Evolutionary conservation across 2,329 filamentous ascomycete species (phyloP).

Genomic region (Claviceps digitariae): DNA sequence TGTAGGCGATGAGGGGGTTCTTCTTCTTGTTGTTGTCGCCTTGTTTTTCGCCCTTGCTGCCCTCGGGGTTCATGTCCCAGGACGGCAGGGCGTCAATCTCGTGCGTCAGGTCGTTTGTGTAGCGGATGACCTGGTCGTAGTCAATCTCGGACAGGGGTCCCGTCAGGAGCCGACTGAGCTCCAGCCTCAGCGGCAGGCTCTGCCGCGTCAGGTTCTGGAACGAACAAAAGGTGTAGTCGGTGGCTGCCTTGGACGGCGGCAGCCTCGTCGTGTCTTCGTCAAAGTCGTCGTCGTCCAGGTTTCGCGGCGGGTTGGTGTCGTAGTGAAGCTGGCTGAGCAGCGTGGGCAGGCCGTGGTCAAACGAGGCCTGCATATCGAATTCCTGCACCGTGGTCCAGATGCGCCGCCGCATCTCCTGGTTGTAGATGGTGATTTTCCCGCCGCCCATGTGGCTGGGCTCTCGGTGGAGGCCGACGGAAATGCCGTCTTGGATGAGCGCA

Average conservation of each 20-base stretch:
- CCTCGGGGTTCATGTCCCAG: slow-evolving; percentile 31
- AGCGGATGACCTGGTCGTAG: slow-evolving; percentile 48
- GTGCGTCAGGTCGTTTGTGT: slow-evolving; percentile 46
- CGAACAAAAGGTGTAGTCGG: slow-evolving; percentile 44
- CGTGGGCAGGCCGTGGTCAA: slow-evolving; percentile 46
- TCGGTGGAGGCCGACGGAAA: slow-evolving; percentile 44
- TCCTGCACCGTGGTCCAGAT: slow-evolving; percentile 49
- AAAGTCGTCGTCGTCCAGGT: slow-evolving; percentile 45
- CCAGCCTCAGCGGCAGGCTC: slow-evolving; percentile 41
- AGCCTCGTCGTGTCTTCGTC: slow-evolving; percentile 37
- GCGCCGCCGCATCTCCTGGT: slow-evolving; percentile 47
- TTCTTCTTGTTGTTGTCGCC: slow-evolving; percentile 20
- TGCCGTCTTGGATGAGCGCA: slow-evolving; percentile 41
- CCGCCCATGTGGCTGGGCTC: slow-evolving; percentile 41
- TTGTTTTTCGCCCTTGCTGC: slow-evolving; percentile 12
- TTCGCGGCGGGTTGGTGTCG: slow-evolving; percentile 40
- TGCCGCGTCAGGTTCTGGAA: slow-evolving; percentile 45
- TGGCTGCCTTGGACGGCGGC: slow-evolving; percentile 35
- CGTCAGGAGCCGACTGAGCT: slow-evolving; percentile 42
- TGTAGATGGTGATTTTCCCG: slow-evolving; percentile 43
- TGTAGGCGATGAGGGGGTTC: slow-evolving; percentile 45
- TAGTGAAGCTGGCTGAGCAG: slow-evolving; percentile 43
- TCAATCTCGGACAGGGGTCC: slow-evolving; percentile 41
- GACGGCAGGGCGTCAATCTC: slow-evolving; percentile 47
- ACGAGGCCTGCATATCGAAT: slow-evolving; percentile 48